These are phyloP conservation scores for Mycena crocata DNA, from an alignment of 768 basidiomycete genomes.

Conservation along the genomic window DNA sequence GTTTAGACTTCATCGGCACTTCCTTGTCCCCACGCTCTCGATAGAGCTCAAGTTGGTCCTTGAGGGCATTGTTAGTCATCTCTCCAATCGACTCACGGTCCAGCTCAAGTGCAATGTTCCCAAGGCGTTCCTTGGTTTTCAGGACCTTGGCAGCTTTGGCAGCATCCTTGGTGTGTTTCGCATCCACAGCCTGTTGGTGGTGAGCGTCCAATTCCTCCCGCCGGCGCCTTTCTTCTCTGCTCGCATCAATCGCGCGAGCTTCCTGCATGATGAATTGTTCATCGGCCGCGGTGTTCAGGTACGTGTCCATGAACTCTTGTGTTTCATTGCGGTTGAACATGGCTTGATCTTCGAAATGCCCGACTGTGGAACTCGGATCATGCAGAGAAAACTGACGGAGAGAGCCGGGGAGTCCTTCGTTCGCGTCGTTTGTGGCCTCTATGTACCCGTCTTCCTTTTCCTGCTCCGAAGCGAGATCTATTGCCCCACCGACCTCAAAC, in stretches of 20 bases:
- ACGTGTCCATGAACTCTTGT: slow-evolving; percentile 5
- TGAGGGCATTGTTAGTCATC: background rate
- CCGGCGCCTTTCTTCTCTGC: background rate
- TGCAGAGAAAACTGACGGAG: background rate
- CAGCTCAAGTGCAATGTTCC: background rate
- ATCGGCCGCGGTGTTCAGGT: slow-evolving; percentile 8
- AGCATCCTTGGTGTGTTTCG: background rate
- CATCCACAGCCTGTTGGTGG: background rate
- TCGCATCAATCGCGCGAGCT: slow-evolving; percentile 1
- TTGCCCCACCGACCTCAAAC: background rate
- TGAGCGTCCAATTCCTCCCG: background rate
- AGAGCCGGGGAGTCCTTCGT: slow-evolving; percentile 9
- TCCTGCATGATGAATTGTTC: slow-evolving; percentile 2
- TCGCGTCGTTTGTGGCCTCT: background rate
- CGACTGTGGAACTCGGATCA: slow-evolving; percentile 1
- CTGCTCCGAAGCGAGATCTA: background rate
- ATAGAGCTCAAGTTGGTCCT: background rate
- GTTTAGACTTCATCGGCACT: background rate
- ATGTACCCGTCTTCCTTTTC: background rate
- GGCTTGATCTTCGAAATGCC: background rate
- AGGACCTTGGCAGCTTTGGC: background rate
- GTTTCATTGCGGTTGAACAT: slow-evolving; percentile 21
- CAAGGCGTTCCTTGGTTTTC: background rate
- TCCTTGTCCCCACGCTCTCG: background rate
- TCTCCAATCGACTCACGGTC: background rate